Evolutionary conservation across 352 stramenopile species (phyloP).

Genomic region (Phytopythium sindhum): DNA sequence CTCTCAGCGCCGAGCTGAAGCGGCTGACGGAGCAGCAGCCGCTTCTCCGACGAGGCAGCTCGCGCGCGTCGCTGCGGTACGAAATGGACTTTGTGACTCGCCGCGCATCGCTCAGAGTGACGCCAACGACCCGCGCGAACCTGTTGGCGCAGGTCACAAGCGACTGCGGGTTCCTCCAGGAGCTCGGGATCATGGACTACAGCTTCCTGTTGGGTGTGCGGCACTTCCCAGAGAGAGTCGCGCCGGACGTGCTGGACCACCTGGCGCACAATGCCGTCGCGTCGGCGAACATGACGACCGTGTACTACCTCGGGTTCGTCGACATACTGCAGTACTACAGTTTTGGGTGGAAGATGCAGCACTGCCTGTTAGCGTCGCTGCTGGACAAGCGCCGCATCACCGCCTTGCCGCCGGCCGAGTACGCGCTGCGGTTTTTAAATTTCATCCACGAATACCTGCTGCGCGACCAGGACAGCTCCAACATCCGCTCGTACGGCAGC

Average conservation of each 20-base stretch:
- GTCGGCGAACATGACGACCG: conserved; percentile 57
- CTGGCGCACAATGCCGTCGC: conserved; percentile 78
- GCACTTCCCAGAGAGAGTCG: conserved; percentile 44
- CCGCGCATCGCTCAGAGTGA: conserved; percentile 63
- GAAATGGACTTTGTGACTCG: conserved; percentile 79
- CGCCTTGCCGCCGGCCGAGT: conserved; percentile 76
- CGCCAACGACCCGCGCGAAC: conserved; percentile 67
- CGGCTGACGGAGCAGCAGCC: conserved; percentile 51
- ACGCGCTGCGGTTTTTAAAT: conserved; percentile 80
- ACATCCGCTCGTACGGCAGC: conserved; percentile 69
- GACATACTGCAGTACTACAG: conserved; percentile 87
- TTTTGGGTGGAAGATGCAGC: conserved; percentile 81
- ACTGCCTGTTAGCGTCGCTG: conserved; percentile 65
- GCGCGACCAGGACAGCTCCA: conserved; percentile 48
- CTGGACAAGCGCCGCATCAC: conserved; percentile 79
- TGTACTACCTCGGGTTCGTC: conserved; percentile 86
- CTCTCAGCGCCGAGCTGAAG: conserved; percentile 27
- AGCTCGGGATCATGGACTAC: conserved; percentile 88
- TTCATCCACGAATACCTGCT: conserved; percentile 86
- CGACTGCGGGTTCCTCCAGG: conserved; percentile 81
- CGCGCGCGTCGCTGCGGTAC: conserved; percentile 60
- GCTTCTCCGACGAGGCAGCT: conserved; percentile 47
- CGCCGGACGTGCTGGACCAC: conserved; percentile 41
- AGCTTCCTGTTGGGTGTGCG: conserved; percentile 79
- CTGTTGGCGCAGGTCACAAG: conserved; percentile 77